Evolutionary conservation across 116 monocot genomes (phyloP), one percentile per base, ranked within the genome.

Genomic region (Zostera marina): DNA sequence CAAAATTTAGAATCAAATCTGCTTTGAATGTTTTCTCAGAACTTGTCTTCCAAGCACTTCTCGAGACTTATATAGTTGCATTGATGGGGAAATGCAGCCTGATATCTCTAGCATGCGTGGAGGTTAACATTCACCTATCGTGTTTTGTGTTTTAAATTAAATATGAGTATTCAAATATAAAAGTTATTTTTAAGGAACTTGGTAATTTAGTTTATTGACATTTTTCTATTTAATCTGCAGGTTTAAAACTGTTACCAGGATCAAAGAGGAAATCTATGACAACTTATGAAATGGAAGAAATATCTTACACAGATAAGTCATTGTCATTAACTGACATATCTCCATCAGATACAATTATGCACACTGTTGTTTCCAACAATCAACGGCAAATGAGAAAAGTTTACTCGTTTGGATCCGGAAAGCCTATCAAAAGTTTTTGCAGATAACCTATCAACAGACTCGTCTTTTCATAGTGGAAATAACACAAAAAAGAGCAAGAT

Each of bases 171-270:
- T 32, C 32, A 32, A 32, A 32, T 32, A 32, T 32, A 32, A 26
- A 54, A 12, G 14, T 54, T 54, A 13, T 32, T 54, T 25, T 14
- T 25, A 13, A 25, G 25, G 23, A 54, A 5, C 14, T 54, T 54
- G 54, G 25, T 51, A 51, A 51, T 4, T 11, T 32, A 26, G 54
- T 25, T 13, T 32, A 16, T 26, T 8, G 23, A 3, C 12, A 10
- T 5, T 25, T 54, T 16, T 54, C 32, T 25, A 23, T 26, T 54
- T 25, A 13, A 13, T 54, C 26, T 32, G 23, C 58, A 85, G 85
- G 81, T 64, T 55, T 81, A 54, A 73, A 81, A 61, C 59, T 73
- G 58, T 54, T 75, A 57, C 77, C 81, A 47, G 81, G 85, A 19
- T 81, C 75, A 8, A 85, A 85, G 67, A 77, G 85, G 63, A 85